These are phyloP conservation scores for Dissophora ornata DNA, from an alignment of 192 early-diverging fungal genomes.

Conservation along the genomic window DNA sequence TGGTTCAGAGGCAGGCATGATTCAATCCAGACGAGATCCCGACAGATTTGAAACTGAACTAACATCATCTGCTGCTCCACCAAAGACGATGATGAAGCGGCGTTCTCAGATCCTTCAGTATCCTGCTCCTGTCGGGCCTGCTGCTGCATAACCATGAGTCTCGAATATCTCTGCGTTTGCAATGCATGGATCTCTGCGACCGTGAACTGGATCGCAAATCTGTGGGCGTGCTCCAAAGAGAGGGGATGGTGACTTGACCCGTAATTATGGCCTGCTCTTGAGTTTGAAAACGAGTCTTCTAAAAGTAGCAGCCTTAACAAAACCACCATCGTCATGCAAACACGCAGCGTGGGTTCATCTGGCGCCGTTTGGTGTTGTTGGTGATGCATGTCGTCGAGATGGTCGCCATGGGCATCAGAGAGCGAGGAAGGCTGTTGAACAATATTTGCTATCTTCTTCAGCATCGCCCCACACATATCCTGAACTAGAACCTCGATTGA, in stretches of 20 bases:
- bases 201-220: conserved; percentile 26
- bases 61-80: conserved; percentile 33
- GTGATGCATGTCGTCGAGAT: conserved; percentile 9
- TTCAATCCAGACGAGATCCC: conserved; percentile 47
- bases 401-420: conserved; percentile 1
- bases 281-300: conserved; percentile 27
- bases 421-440: conserved; percentile 13
- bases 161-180: conserved; percentile 44
- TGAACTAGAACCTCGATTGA: conserved; percentile 41
- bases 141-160: conserved; percentile 30
- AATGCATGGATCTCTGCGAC: conserved; percentile 39
- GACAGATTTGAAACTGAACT: conserved; percentile 43
- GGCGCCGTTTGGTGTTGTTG: background rate
- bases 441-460: conserved; percentile 22
- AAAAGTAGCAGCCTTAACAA: conserved; percentile 29
- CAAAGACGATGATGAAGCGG: background rate
- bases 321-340: conserved; percentile 31
- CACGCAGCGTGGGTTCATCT: conserved; percentile 24
- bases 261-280: conserved; percentile 23
- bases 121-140: background rate
- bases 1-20: conserved; percentile 52
- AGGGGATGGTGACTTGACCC: conserved; percentile 29
- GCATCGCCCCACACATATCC: conserved; percentile 31
- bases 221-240: conserved; percentile 11
- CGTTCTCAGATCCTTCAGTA: background rate